Percentiles rank a stretch among this genome's conserved stretches.
phyloP scores from a whole-genome alignment of 2,329 filamentous ascomycete genomes.

The Penicillium sp. region DNA sequence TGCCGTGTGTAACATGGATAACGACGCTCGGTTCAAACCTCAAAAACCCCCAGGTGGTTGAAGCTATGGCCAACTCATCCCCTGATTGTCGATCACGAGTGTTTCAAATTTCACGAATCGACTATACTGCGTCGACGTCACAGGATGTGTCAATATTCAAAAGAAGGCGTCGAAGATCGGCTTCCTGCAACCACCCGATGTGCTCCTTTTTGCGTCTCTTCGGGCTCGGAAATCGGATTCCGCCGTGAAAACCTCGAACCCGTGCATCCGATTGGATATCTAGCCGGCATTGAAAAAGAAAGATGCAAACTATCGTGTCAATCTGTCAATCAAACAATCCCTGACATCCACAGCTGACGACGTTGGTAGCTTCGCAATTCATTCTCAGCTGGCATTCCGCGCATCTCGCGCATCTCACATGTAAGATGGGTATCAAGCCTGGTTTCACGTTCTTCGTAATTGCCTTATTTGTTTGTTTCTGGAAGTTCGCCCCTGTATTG shows the following conservation, averaged over 20 bases:
- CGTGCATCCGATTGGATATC: conserved; percentile 5
- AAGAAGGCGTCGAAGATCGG: background rate
- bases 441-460: background rate
- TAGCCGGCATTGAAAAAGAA: background rate
- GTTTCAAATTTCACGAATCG: background rate
- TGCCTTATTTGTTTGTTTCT: background rate
- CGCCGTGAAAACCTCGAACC: background rate
- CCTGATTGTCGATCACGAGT: background rate
- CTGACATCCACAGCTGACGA: background rate
- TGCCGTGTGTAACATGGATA: background rate
- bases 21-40: background rate
- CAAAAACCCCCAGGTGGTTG: background rate
- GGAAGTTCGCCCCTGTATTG: background rate
- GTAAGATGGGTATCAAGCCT: background rate
- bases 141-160: background rate
- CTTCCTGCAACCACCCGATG: background rate
- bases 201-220: background rate
- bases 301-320: background rate
- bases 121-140: background rate
- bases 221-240: conserved; percentile 5
- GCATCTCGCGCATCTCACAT: background rate
- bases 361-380: background rate
- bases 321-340: background rate
- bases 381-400: conserved; percentile 4
- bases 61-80: background rate